Base-by-base conservation (phyloP, 495 filamentous ascomycete species). In the Daldinia grandis region DNA sequence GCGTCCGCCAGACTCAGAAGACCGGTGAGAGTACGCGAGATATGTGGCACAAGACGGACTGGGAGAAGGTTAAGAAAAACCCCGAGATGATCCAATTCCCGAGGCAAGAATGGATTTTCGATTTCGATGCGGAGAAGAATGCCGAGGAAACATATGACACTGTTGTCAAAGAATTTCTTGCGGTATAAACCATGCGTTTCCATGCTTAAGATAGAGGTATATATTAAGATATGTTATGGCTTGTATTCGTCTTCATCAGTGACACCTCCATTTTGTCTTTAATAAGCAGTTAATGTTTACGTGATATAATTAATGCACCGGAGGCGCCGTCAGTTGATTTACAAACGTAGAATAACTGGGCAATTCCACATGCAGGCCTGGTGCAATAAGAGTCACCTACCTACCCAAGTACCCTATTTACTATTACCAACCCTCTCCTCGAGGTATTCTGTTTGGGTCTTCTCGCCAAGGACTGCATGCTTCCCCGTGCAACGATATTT, bases 1-100 rank as follows among this genome's bases (percentile, higher is more conserved):
- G 82, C 8, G 82, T 86, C 33, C 73, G 74, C 24, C 63, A 68
- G 5, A 81, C 83, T 31, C 85, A 87, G 73, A 86, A 86, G 75
- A 87, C 83, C 2, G 85, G 85, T 21, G 83, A 86, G 68, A 79
- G 78, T 21, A 87, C 84, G 2, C 76, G 85, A 21, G 84, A 87
- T 66, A 80, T 82, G 76, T 87, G 85, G 85, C 85, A 87, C 69
- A 86, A 86, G 75, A 84, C 84, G 1, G 83, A 87, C 64, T 87
- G 85, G 85, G 79, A 79, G 15, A 81, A 83, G 71, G 85, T 85
- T 4, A 80, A 79, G 54, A 72, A 80, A 58, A 78, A 86, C 62
- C 85, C 85, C 0, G 78, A 81, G 73, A 87, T 80, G 27, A 84
- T 88, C 53, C 80, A 81, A 40, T 79, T 88, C 27, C 85, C 83